Percentiles rank a stretch among this genome's conserved stretches.
Evolutionary conservation across 129 eudicot genomes (phyloP).

Genomic region (Tanacetum coccineum): DNA sequence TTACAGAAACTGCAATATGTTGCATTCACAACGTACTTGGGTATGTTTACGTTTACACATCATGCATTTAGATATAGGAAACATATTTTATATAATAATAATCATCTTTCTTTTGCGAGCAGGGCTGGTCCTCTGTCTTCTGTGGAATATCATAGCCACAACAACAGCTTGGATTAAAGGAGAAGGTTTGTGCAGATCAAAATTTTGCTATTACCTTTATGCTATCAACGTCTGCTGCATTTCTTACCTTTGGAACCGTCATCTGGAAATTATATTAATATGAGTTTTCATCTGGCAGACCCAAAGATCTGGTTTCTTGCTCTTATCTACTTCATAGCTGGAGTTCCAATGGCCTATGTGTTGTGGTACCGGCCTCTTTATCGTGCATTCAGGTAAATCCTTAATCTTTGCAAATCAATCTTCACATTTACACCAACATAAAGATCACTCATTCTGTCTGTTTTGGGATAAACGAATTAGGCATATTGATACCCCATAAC

Average conservation of each 20-base stretch:
- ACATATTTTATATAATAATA: slow-evolving; percentile 10
- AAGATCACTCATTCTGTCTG: not conserved
- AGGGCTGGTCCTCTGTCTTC: slow-evolving; percentile 70
- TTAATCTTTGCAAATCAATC: not conserved
- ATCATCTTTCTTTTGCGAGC: slow-evolving; percentile 25
- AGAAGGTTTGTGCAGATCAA: slow-evolving; percentile 47
- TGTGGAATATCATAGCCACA: slow-evolving; percentile 83
- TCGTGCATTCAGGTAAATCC: slow-evolving; percentile 70
- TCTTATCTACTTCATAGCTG: slow-evolving; percentile 70
- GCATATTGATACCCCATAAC: not conserved
- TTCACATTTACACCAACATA: not conserved
- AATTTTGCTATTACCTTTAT: not conserved
- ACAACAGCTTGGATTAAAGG: slow-evolving; percentile 88
- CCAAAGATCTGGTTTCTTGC: slow-evolving; percentile 79
- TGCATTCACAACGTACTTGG: slow-evolving; percentile 87
- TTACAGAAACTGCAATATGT: slow-evolving; percentile 86
- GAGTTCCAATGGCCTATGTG: slow-evolving; percentile 72
- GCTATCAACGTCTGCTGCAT: not conserved
- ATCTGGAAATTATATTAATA: not conserved
- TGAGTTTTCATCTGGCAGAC: slow-evolving; percentile 25
- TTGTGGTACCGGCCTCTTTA: slow-evolving; percentile 87
- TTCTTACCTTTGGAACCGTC: not conserved
- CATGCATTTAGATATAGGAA: not conserved
- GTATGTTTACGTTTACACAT: slow-evolving; percentile 36
- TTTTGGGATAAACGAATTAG: not conserved